phyloP scores from a whole-genome alignment of 176 grass and related monocot species.

The Phoenix roebelenii region DNA sequence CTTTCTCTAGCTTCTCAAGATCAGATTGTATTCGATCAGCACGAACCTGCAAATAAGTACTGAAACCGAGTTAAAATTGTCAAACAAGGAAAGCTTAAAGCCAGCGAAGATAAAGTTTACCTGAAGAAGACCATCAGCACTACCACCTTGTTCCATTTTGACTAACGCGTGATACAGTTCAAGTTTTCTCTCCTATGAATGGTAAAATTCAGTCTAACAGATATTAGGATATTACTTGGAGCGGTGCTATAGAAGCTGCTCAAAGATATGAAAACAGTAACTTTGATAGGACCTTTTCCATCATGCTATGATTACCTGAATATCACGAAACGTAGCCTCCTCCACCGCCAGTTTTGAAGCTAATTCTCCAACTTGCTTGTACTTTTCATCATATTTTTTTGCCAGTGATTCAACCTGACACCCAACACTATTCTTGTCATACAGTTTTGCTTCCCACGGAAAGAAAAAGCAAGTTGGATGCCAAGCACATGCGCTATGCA shows the following conservation, averaged over 20 bases:
- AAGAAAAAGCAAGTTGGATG: too few species aligned
- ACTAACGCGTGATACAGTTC: slow-evolving; percentile 79
- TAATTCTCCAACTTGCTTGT: slow-evolving; percentile 93
- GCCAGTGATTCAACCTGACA: slow-evolving; percentile 82
- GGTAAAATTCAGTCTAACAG: slow-evolving; percentile 14
- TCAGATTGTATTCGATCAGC: slow-evolving; percentile 95
- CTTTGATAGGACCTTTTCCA: background rate
- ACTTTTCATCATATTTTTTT: slow-evolving; percentile 99
- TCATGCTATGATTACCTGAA: slow-evolving; percentile 51
- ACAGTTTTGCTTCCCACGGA: too few species aligned
- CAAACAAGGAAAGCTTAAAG: background rate
- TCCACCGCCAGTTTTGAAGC: slow-evolving; percentile 88
- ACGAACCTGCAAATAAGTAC: slow-evolving; percentile 53
- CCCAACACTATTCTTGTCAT: background rate
- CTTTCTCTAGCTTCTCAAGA: slow-evolving; percentile 86
- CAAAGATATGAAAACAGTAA: slow-evolving; percentile 15
- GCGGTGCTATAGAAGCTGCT: slow-evolving; percentile 9
- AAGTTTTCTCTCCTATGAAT: slow-evolving; percentile 77
- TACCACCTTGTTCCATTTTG: slow-evolving; percentile 99
- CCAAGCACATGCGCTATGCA: too few species aligned
- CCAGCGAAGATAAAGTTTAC: slow-evolving; percentile 33
- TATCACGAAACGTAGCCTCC: slow-evolving; percentile 65
- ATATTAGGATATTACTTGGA: too few species aligned
- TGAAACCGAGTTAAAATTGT: slow-evolving; percentile 17
- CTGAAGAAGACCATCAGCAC: slow-evolving; percentile 98